phyloP scores from a whole-genome alignment of 306 rosid genomes.

The Crataegus laevigata region DNA sequence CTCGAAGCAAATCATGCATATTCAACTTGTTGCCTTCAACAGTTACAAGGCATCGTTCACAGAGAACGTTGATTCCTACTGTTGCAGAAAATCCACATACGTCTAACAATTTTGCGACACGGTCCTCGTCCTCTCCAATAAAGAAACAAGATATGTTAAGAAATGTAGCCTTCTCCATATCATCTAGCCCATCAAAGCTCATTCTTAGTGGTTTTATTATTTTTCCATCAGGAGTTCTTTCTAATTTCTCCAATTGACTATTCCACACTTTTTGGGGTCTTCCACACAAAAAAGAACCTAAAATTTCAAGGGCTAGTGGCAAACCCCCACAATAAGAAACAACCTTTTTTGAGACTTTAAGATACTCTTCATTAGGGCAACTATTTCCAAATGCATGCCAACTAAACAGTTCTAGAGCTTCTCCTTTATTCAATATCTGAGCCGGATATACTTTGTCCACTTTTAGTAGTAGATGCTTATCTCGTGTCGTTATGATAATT shows the following conservation, averaged over 20 bases:
- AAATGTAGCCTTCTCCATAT: slow-evolving; percentile 14
- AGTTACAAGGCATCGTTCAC: slow-evolving; percentile 22
- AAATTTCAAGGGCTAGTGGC: slow-evolving; percentile 33
- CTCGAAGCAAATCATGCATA: slow-evolving; percentile 17
- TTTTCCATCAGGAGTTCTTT: slow-evolving; percentile 7
- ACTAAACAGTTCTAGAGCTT: slow-evolving; percentile 15
- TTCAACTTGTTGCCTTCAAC: neutral
- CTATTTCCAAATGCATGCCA: slow-evolving; percentile 28
- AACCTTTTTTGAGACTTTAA: neutral
- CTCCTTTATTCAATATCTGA: neutral
- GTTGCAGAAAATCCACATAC: slow-evolving; percentile 23
- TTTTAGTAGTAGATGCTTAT: neutral
- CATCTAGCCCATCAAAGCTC: slow-evolving; percentile 21
- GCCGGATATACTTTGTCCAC: neutral
- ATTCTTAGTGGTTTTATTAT: slow-evolving; percentile 16
- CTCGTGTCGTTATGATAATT: slow-evolving; percentile 19
- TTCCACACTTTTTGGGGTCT: neutral
- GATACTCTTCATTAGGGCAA: neutral
- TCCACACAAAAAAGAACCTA: slow-evolving; percentile 18
- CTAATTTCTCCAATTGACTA: slow-evolving; percentile 15
- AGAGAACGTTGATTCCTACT: slow-evolving; percentile 22
- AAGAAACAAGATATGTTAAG: slow-evolving; percentile 40
- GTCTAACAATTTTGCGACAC: slow-evolving; percentile 20
- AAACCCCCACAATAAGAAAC: slow-evolving; percentile 22
- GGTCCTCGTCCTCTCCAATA: slow-evolving; percentile 11